A percentile compares a stretch with the other conserved stretches of the same genome.
Conservation (phyloP, 305 asterid genomes). For the Fraxinus latifolia region DNA sequence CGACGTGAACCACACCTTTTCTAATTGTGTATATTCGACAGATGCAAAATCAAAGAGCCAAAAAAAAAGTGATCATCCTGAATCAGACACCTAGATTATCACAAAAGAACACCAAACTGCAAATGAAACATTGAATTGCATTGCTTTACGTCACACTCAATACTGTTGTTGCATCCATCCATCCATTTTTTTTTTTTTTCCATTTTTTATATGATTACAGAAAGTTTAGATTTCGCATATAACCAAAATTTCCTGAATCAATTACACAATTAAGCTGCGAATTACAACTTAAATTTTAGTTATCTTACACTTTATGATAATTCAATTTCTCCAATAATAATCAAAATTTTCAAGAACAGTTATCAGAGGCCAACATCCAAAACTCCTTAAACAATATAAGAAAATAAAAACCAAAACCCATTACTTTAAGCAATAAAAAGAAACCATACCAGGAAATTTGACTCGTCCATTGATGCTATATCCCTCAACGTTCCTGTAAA, state of each 20-base stretch:
- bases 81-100: background rate
- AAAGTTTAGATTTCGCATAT: background rate
- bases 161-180: background rate
- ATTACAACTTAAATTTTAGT: too few species aligned
- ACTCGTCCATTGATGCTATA: slow-evolving; percentile 56
- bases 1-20: background rate
- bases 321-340: background rate
- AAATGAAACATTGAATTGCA: background rate
- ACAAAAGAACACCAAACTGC: background rate
- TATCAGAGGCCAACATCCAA: background rate
- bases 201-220: background rate
- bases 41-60: background rate
- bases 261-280: background rate
- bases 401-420: background rate
- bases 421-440: background rate
- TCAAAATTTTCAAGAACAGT: background rate
- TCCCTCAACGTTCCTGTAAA: slow-evolving; percentile 53
- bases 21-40: background rate
- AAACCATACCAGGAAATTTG: slow-evolving; percentile 54
- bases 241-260: background rate
- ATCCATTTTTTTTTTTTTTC: too few species aligned
- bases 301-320: background rate
- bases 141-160: background rate
- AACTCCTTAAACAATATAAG: background rate
- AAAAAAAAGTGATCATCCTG: background rate